Evolutionary conservation across 1,284 basidiomycete species (phyloP), one percentile per base, ranked within the genome.

Genomic region (Ustilago bromivora): DNA sequence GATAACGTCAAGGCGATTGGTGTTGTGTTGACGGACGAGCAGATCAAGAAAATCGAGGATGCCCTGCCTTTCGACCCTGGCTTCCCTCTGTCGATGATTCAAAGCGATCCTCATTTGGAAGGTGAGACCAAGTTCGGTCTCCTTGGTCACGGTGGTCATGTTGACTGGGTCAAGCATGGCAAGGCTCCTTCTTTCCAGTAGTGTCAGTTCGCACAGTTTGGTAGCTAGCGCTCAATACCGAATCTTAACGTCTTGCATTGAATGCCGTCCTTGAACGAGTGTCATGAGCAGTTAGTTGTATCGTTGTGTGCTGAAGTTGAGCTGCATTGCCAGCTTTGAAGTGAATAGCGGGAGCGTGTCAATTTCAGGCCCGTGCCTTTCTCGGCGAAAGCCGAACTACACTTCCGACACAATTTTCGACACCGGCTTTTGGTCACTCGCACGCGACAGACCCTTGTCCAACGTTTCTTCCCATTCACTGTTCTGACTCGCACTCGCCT

Each of bases 71-170:
- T 85, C 72, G 72, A 85, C 3, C 41, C 66, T n/a, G 82, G 82
- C 10, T 85, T 85, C 79, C 84, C 84, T 5, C 43, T 71, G 34
- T 67, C 36, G 57, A 68, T 81, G 57, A 66, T 77, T 46, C 35
- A 61, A 6, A 3, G 35, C 15, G 70, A 74, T 31, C 67, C 79
- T 12, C 74, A 76, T 38, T 19, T 67, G 28, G 61, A 62, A 3
- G 76, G 77, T 7, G 32, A 62, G 64, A 71, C 74, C 31, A 31
- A 65, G 35, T 34, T 68, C 8, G 41, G 41, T 3, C 32, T 76
- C 4, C 61, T 56, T 12, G 74, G 54, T 51, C 74, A 76, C 53
- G 74, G 69, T 35, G 74, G 74, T 40, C 74, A 76, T 36, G 17
- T 76, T 38, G 74, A 76, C 61, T 76, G 74, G 74, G 74, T 76